These are phyloP conservation scores for Epichloe glyceriae DNA, from an alignment of 2,329 filamentous ascomycete species.

Conservation along the genomic window DNA sequence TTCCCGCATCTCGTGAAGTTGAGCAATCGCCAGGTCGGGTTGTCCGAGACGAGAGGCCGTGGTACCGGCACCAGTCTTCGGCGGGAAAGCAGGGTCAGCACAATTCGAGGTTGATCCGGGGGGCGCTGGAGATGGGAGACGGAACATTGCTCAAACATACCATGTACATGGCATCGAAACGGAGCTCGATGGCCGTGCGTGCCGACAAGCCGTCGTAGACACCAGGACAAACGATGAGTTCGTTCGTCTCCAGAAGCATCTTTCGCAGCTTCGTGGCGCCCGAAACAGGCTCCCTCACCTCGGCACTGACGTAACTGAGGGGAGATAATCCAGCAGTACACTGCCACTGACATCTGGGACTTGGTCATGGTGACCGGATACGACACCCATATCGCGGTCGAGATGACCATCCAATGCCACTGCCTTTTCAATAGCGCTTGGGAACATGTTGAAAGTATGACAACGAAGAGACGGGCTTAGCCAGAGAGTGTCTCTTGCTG, in stretches of 20 bases:
- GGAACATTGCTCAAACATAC: constrained; percentile 23
- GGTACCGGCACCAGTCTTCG: constrained; percentile 50
- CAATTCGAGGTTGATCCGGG: too few species aligned
- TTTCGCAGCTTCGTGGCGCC: constrained; percentile 25
- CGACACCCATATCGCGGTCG: constrained; percentile 3
- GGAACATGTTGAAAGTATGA: constrained; percentile 2
- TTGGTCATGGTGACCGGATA: constrained; percentile 1
- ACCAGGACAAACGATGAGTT: constrained; percentile 46
- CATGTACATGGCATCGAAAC: constrained; percentile 56
- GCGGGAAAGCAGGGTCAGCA: background rate
- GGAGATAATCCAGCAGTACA: constrained; percentile 1
- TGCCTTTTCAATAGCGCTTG: constrained; percentile 5
- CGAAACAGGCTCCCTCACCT: constrained; percentile 8
- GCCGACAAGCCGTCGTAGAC: constrained; percentile 58
- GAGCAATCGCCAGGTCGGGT: constrained; percentile 50
- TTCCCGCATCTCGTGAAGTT: constrained; percentile 47
- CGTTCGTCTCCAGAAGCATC: constrained; percentile 25
- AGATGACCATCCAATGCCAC: constrained; percentile 3
- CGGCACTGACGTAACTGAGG: constrained; percentile 5
- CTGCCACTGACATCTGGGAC: background rate
- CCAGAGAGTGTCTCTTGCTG: background rate
- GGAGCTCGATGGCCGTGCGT: constrained; percentile 45
- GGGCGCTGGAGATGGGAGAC: background rate
- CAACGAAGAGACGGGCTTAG: background rate
- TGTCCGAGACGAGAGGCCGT: constrained; percentile 47